phyloP scores from a whole-genome alignment of 176 grass and related monocot species.

The Eragrostis nindensis region DNA sequence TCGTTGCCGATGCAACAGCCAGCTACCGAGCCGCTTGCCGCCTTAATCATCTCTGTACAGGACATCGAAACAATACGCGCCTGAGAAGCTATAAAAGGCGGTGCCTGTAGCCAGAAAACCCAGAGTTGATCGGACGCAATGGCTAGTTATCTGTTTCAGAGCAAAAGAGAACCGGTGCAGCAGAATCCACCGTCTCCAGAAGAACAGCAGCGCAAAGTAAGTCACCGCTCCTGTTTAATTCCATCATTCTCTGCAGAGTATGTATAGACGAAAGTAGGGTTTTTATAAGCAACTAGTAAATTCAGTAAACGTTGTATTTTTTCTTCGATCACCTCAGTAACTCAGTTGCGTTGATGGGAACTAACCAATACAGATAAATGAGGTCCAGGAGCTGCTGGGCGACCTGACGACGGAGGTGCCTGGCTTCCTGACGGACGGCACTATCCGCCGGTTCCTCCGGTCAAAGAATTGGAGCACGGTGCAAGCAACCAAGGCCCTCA shows the following conservation, averaged over 20 bases:
- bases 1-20: too few species aligned
- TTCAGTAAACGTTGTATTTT: too few species aligned
- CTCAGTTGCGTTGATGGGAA: neutral
- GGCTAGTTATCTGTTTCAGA: too few species aligned
- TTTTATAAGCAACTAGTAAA: too few species aligned
- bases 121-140: too few species aligned
- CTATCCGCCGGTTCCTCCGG: constrained; percentile 30
- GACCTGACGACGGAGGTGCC: constrained; percentile 7
- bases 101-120: too few species aligned
- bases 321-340: too few species aligned
- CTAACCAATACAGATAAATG: constrained; percentile 31
- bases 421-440: constrained; percentile 35
- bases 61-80: too few species aligned
- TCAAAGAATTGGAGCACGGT: constrained; percentile 39
- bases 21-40: too few species aligned
- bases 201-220: neutral
- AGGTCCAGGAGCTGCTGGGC: constrained; percentile 30
- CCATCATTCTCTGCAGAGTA: neutral
- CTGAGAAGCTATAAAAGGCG: too few species aligned
- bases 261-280: constrained; percentile 35
- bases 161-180: neutral
- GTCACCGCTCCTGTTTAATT: neutral
- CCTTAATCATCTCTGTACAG: too few species aligned
- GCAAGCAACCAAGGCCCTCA: constrained; percentile 38
- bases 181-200: neutral